These are phyloP conservation scores for Aspergillus panamensis DNA, from an alignment of 495 filamentous ascomycete species.

Conservation along the genomic window DNA sequence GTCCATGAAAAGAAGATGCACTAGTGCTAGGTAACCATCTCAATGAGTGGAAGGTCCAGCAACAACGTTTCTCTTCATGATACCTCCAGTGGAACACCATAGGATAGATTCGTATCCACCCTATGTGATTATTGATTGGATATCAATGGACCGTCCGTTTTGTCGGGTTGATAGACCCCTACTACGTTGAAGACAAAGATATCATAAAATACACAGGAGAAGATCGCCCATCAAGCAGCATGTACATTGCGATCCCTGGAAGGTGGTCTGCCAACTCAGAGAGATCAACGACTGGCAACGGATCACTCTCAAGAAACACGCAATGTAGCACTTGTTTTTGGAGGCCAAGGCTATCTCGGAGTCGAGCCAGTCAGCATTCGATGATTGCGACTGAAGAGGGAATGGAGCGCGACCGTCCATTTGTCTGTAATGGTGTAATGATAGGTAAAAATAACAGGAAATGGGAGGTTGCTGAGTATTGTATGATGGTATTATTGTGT, in stretches of 20 bases:
- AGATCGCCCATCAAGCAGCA: neutral
- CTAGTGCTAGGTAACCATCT: too few species aligned
- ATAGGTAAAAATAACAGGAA: neutral
- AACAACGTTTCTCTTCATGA: too few species aligned
- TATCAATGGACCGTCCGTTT: too few species aligned
- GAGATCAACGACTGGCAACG: neutral
- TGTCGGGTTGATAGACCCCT: too few species aligned
- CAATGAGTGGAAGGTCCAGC: too few species aligned
- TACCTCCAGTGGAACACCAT: too few species aligned
- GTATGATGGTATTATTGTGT: neutral
- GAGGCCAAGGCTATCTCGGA: neutral
- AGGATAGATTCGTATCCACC: too few species aligned
- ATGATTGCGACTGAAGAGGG: constrained; percentile 10
- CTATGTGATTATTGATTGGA: too few species aligned
- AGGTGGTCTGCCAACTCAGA: neutral
- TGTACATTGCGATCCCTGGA: neutral
- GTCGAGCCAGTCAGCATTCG: constrained; percentile 19
- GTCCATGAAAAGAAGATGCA: too few species aligned
- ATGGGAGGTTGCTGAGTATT: neutral
- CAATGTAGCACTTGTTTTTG: constrained; percentile 11
- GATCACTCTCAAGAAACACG: constrained; percentile 10
- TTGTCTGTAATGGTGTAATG: constrained; percentile 7
- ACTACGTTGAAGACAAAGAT: too few species aligned
- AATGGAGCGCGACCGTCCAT: constrained; percentile 20
- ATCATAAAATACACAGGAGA: too few species aligned